Evolutionary conservation across 768 basidiomycete genomes (phyloP), one percentile per base, ranked within the genome.

Genomic region (Lactarius vividus): DNA sequence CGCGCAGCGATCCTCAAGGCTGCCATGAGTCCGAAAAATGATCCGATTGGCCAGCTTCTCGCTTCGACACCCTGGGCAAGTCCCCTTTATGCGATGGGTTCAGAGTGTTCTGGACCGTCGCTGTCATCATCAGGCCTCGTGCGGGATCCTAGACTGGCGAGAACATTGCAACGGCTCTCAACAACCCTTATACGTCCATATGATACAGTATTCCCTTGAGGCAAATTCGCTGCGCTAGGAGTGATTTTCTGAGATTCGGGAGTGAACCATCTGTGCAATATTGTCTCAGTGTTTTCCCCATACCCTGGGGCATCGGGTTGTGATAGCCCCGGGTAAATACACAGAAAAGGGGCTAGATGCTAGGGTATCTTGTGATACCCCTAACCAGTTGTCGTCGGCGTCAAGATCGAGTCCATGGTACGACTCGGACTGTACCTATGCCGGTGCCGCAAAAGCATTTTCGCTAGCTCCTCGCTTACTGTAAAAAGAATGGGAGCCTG

Each of bases 1-100:
- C 66, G 33, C n/a, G 62, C 57, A 5, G 49, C 35, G 26, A 46
- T 33, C 66, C 66, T 63, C 57, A 29, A 58, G 52, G 31, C 23
- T 4, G 39, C 40, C 66, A 53, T 42, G 62, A 29, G 55, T 35
- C 55, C 18, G 20, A 16, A 31, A 39, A 39, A 31, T 28, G 16
- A 39, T 49, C 29, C 37, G 29, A 40, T 42, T 44, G 18, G 39
- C 11, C 13, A 2, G 49, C 49, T n/a, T 37, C 35, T 37, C 35
- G 35, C 35, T 10, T 37, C 9, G 10, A 26, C 46, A 15, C 49
- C 49, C 49, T 52, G 49, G 49, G 49, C 49, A 52, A 52, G 23
- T 52, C 49, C 49, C 49, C 49, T 52, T 49, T 15, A 26, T 23
- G 26, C 26, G 26, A 49, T 23, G 46, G 46, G 23, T 11, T 11